Base-by-base conservation (phyloP, 768 basidiomycete species). In the Symmetrospora coprosmae region DNA sequence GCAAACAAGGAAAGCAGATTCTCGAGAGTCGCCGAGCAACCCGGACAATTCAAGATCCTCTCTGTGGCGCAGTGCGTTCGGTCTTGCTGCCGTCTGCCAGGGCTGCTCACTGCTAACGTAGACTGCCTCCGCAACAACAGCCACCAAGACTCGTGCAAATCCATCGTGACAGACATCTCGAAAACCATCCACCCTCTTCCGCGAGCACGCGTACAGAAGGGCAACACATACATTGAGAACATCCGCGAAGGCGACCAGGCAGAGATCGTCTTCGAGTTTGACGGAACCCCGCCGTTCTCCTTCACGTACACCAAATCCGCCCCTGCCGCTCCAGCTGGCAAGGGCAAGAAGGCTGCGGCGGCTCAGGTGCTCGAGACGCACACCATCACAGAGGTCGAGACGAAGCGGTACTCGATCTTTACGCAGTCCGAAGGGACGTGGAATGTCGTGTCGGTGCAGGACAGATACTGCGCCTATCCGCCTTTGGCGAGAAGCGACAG, bases 161-260 rank as follows among this genome's bases (percentile, higher is more conserved):
- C 28, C 34, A 34, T 21, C 38, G 16, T 30, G 41, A 37, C 43
- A 5, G 33, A 27, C 48, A 65, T 62, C 25, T 31, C 59, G 43
- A 59, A 67, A 45, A 50, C 33, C 0, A 81, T 97, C 17, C 88
- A 92, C 69, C 74, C 83, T 13, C 76, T 96, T 35, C 94, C 94
- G 9, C 81, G 84, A 8, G 94, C 90, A 16, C 83, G 83, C 66
- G 87, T 99, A 45, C 83, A 83, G 14, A 84, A 87, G 43, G 94
- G 92, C 37, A 82, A 84, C 69, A 78, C 80, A 55, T 78, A 84
- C 53, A 78, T 82, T 68, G 85, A 92, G 71, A 83, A 88, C 68
- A 85, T 96, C 52, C 83, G 89, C 60, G 91, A 94, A 76, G 91
- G 90, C 45, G 73, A 76, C 31, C 72, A 94, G 75, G 90, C 92